Conservation (phyloP, 2,329 filamentous ascomycete species). For the Talaromyces sp. region DNA sequence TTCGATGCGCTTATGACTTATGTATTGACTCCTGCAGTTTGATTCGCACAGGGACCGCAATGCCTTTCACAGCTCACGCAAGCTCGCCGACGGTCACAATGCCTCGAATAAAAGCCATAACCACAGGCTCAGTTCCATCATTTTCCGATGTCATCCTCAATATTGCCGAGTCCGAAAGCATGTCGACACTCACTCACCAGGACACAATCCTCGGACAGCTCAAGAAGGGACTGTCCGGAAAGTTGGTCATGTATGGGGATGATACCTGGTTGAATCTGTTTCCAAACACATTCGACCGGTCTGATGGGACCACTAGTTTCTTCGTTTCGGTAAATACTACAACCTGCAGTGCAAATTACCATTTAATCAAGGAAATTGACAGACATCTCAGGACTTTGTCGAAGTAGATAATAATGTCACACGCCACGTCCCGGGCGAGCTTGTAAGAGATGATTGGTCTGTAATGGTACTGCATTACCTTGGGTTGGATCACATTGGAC, state of each 20-base stretch:
- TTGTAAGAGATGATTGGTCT: slow-evolving; percentile 77
- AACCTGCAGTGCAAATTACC: not conserved
- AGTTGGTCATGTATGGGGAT: slow-evolving; percentile 91
- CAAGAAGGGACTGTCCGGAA: slow-evolving; percentile 63
- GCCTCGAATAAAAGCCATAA: slow-evolving; percentile 95
- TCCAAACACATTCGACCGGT: slow-evolving; percentile 75
- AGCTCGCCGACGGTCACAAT: slow-evolving; percentile 97
- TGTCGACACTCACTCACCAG: slow-evolving; percentile 78
- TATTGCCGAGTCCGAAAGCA: slow-evolving; percentile 88
- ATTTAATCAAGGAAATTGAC: slow-evolving; percentile 7
- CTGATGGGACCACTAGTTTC: slow-evolving; percentile 94
- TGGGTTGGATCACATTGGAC: slow-evolving; percentile 93
- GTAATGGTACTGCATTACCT: slow-evolving; percentile 93
- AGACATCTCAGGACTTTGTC: slow-evolving; percentile 71
- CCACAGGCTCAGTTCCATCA: slow-evolving; percentile 94
- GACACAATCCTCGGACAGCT: slow-evolving; percentile 97
- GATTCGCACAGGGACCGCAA: slow-evolving; percentile 73
- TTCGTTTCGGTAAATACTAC: slow-evolving; percentile 77
- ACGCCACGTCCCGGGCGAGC: slow-evolving; percentile 72
- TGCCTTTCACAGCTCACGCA: slow-evolving; percentile 93
- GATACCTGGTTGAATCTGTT: slow-evolving; percentile 99
- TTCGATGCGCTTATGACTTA: not conserved
- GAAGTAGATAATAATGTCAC: slow-evolving; percentile 98
- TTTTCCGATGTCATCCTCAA: slow-evolving; percentile 97
- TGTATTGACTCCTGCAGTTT: slow-evolving; percentile 50